phyloP scores from a whole-genome alignment of 2,329 filamentous ascomycete species.

The Fusarium temperatum region DNA sequence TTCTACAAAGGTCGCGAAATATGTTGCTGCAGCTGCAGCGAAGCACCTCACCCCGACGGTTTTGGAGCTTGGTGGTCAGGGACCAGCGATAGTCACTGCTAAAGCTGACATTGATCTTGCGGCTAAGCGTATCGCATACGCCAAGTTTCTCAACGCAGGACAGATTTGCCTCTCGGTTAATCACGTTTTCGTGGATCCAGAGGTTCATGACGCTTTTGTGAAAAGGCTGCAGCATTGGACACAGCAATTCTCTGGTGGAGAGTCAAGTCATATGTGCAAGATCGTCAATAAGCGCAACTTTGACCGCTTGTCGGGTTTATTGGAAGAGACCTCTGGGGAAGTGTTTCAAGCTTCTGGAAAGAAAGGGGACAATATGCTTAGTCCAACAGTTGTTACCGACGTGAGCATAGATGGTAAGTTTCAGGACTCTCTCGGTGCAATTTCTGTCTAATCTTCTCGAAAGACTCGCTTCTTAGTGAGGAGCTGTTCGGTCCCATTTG shows the following conservation, averaged over 20 bases:
- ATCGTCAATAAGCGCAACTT: constrained; percentile 56
- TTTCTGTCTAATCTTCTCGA: rapidly evolving
- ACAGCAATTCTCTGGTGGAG: neutral
- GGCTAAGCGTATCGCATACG: constrained; percentile 53
- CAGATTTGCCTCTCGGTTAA: constrained; percentile 46
- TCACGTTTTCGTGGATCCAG: constrained; percentile 55
- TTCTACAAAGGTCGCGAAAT: constrained; percentile 48
- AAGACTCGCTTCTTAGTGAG: constrained; percentile 53
- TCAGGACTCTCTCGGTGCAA: rapidly evolving
- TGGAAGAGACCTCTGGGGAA: constrained; percentile 42
- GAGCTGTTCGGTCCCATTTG: constrained; percentile 47
- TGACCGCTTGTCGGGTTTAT: constrained; percentile 49
- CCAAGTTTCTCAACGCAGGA: constrained; percentile 55
- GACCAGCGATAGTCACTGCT: constrained; percentile 53
- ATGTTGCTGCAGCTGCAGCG: constrained; percentile 52
- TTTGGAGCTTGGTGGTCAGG: constrained; percentile 57
- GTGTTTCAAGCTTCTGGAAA: neutral
- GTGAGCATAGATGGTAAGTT: neutral
- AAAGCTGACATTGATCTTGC: constrained; percentile 53
- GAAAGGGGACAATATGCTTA: neutral
- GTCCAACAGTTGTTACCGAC: neutral
- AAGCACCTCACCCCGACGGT: constrained; percentile 55
- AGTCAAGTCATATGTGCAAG: constrained; percentile 18
- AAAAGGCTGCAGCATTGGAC: constrained; percentile 35
- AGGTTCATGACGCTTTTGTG: constrained; percentile 47